Evolutionary conservation across 495 filamentous ascomycete species (phyloP).

Genomic region (Terfezia boudieri): DNA sequence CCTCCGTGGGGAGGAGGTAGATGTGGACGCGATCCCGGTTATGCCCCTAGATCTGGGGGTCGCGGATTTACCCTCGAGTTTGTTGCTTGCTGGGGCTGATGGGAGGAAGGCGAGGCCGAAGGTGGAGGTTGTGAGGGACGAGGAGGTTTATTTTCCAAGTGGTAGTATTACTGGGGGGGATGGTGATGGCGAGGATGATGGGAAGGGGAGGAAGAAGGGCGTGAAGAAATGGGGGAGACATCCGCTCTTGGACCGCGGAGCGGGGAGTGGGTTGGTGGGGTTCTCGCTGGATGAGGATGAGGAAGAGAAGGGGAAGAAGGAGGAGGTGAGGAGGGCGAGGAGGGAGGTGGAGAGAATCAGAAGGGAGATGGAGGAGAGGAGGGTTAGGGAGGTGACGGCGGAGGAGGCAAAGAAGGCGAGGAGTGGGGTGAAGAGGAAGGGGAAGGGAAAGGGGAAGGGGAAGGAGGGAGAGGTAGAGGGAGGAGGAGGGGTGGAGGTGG

Average conservation of each 20-base stretch:
- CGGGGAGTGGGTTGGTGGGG: conserved; percentile 52
- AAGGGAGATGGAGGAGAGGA: conserved; percentile 20
- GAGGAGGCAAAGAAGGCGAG: conserved; percentile 8
- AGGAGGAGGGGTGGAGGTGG: background rate
- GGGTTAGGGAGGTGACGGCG: conserved; percentile 2
- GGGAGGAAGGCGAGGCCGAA: conserved; percentile 20
- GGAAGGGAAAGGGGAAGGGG: background rate
- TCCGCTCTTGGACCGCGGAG: conserved; percentile 43
- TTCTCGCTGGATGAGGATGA: conserved; percentile 41
- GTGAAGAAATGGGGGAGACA: conserved; percentile 21
- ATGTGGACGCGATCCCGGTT: conserved; percentile 86
- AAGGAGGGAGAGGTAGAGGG: background rate
- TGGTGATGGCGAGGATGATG: conserved; percentile 12
- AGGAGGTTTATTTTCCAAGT: conserved; percentile 26
- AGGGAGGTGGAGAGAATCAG: conserved; percentile 12
- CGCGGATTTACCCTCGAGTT: conserved; percentile 6
- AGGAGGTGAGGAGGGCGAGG: conserved; percentile 21
- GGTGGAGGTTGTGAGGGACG: conserved; percentile 40
- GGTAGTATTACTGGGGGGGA: conserved; percentile 14
- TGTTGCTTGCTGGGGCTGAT: conserved; percentile 5
- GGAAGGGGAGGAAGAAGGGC: conserved; percentile 22
- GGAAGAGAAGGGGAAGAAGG: conserved; percentile 55
- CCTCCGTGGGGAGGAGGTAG: conserved; percentile 50
- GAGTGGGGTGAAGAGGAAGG: conserved; percentile 8
- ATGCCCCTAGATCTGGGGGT: conserved; percentile 63